These are phyloP conservation scores for Fonsecaea pedrosoi DNA, from an alignment of 2,329 filamentous ascomycete species.

Conservation along the genomic window DNA sequence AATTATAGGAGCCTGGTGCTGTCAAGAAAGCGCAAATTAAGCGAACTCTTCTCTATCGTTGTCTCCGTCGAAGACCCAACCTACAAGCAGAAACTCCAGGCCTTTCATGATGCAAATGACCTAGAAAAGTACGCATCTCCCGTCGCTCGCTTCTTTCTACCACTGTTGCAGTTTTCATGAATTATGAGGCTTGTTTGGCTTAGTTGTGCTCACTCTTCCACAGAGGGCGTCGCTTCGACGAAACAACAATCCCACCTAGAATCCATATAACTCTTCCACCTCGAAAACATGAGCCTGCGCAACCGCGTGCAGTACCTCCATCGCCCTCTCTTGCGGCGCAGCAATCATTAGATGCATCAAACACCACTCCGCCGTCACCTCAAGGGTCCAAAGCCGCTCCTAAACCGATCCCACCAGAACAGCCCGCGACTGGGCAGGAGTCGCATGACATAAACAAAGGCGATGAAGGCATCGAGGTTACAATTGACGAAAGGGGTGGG, in stretches of 20 bases:
- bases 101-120: constrained; percentile 65
- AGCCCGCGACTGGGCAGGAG: not conserved
- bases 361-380: constrained; percentile 15
- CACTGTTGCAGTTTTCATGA: constrained; percentile 23
- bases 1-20: constrained; percentile 64
- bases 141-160: constrained; percentile 23
- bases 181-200: constrained; percentile 20
- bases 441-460: constrained; percentile 2
- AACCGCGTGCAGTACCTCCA: constrained; percentile 26
- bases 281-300: constrained; percentile 40
- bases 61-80: constrained; percentile 62
- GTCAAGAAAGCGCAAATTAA: constrained; percentile 89
- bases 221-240: constrained; percentile 65
- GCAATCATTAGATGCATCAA: not conserved
- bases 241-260: constrained; percentile 58
- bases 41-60: constrained; percentile 81
- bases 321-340: constrained; percentile 10
- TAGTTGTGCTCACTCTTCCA: constrained; percentile 28
- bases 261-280: constrained; percentile 40
- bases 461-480: constrained; percentile 1
- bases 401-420: constrained; percentile 12
- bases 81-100: constrained; percentile 58
- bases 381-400: constrained; percentile 9
- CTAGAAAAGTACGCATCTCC: constrained; percentile 60
- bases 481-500: not conserved